Base-by-base conservation (phyloP, 805 yeast genomes). In the Kluyveromyces wickerhamii region DNA sequence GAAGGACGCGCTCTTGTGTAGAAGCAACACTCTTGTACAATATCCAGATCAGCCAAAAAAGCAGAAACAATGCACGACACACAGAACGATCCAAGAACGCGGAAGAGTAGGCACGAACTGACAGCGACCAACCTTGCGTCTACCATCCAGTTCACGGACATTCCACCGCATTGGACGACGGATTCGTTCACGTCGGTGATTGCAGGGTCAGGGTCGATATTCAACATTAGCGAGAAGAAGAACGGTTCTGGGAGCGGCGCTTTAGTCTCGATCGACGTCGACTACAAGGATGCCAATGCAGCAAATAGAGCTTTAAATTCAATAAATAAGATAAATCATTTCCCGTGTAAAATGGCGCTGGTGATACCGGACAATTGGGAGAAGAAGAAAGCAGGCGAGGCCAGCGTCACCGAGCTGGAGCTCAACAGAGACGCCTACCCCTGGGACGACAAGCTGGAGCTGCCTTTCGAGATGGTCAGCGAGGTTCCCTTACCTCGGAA, bases 91-190 rank as follows among this genome's bases (percentile, higher is more conserved):
- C 63, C 63, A 20, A 49, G 63, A 39, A 52, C 48, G 15, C 48
- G 63, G 39, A 47, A 38, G 20, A 40, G 45, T 7, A 52, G 62
- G 35, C 63, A 59, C 43, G 28, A 39, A 10, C 38, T 56, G 37
- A 57, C 62, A 7, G 55, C 60, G 4, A 55, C 44, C 3, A 45
- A 48, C 11, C 42, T 57, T 14, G 48, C 59, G 2, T 48, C 59
- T 9, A 45, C 59, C 2, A 43, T 59, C 12, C 52, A 48, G 32
- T 37, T 56, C 16, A 48, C 51, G 2, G 72, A 70, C 45, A 60
- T 81, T 18, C 92, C 92, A 1, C 70, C 69, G 43, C 78, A 77
- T 41, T 82, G 92, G 92, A 76, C 68, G 41, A 77, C 72, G 37
- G 72, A 72, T 33, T 72, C 69, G 11, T 63, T 81, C 22, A 71